phyloP scores from a whole-genome alignment of 208 protist species.

The Herpetomonas samuelpessoai region DNA sequence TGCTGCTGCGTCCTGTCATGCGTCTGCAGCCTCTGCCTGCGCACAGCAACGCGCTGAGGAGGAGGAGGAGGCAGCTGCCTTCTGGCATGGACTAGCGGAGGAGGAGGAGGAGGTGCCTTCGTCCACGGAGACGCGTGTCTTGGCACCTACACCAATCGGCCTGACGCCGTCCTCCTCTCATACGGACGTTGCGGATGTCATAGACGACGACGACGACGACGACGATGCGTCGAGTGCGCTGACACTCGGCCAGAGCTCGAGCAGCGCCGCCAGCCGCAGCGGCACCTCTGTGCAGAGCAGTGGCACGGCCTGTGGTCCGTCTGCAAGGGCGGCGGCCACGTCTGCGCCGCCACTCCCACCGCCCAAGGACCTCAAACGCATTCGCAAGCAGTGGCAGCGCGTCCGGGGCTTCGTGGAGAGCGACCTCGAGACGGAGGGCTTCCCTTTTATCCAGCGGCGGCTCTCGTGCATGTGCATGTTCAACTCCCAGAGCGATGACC shows the following conservation, averaged over 20 bases:
- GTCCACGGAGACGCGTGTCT: neutral
- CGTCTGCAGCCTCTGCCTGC: neutral
- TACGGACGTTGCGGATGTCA: too few relatives aligned
- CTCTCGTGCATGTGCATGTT: conserved; percentile 73
- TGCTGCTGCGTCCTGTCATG: neutral
- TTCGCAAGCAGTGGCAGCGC: conserved; percentile 38
- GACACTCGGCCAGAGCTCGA: conserved; percentile 2
- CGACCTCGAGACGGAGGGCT: conserved; percentile 34
- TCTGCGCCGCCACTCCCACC: conserved; percentile 12
- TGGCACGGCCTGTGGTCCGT: too few relatives aligned
- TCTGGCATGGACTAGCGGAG: conserved; percentile 3
- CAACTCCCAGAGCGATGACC: conserved; percentile 46
- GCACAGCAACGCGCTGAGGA: neutral
- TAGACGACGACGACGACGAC: too few relatives aligned
- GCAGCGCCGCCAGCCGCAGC: neutral
- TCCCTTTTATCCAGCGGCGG: conserved; percentile 28
- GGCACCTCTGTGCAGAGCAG: too few relatives aligned
- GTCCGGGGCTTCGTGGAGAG: conserved; percentile 34
- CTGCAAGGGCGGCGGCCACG: too few relatives aligned
- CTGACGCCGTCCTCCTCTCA: conserved; percentile 7
- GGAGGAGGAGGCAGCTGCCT: neutral
- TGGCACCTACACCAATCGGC: neutral
- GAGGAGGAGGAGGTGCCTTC: neutral
- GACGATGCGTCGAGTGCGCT: too few relatives aligned
- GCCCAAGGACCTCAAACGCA: conserved; percentile 1